Base-by-base conservation (phyloP, 2,329 filamentous ascomycete genomes). In the Claviceps cyperi region DNA sequence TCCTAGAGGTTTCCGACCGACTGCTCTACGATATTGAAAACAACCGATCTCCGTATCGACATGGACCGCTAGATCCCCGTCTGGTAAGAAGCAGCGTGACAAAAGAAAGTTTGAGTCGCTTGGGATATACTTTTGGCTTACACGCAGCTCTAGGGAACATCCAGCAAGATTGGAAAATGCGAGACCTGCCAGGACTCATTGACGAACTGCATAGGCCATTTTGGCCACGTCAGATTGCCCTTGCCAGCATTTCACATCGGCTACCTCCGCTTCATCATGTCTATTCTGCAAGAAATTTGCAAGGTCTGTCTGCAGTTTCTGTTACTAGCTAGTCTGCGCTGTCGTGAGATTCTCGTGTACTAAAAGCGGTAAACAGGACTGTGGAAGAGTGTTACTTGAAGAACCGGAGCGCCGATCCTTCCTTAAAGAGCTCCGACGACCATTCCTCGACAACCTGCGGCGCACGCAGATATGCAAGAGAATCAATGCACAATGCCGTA, bases 161-260 rank as follows among this genome's bases (percentile, higher is more conserved):
- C 90, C 15, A 87, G 80, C 63, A 97, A 97, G 68, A 77, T 72
- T 3, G 85, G 80, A 22, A 76, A 72, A 52, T 98, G 92, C 65
- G 72, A 79, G 43, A 97, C 92, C 14, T 98, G 92, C 64, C 80
- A 86, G 46, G 80, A 90, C 61, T 77, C 81, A 15, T 73, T 97
- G 32, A 79, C 88, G 59, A 81, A 84, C 56, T 98, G 92, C 66
- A 92, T 88, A 58, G 92, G 92, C 13, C 92, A 98, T 66, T 98
- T 97, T 62, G 92, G 92, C 45, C 84, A 96, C 67, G 85, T 98
- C 59, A 82, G 86, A 60, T 78, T 98, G 14, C 87, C 91, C 1
- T 73, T 98, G 48, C 92, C 92, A 4, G 88, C 85, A 43, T 97
- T 97, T 62, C 92, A 98, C 63, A 89, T 97, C 56, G 92, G 92